Evolutionary conservation across 768 basidiomycete genomes (phyloP).

Genomic region (Infundibulicybe gibba): DNA sequence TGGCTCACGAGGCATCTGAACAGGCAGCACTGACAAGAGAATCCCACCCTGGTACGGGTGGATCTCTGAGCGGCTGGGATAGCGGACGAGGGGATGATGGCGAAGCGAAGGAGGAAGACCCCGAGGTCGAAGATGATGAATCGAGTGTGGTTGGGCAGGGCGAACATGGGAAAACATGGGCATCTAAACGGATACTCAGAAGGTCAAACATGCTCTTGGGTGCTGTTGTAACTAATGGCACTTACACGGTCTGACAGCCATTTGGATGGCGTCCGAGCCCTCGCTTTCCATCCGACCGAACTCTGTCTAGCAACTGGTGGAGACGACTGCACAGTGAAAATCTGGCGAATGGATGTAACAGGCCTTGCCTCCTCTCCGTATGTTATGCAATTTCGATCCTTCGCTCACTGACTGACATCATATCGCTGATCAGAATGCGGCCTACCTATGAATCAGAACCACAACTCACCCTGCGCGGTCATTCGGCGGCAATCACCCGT

Average conservation of each 20-base stretch:
- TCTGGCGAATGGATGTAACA: slow-evolving; percentile 87
- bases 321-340: slow-evolving; percentile 93
- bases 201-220: slow-evolving; percentile 57
- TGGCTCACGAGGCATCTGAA: slow-evolving; percentile 60
- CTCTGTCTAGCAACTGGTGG: slow-evolving; percentile 88
- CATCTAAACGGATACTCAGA: slow-evolving; percentile 79
- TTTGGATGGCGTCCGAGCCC: slow-evolving; percentile 86
- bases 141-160: slow-evolving; percentile 61
- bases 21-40: slow-evolving; percentile 41
- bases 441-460: slow-evolving; percentile 88
- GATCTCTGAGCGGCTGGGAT: slow-evolving; percentile 48
- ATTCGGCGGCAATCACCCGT: slow-evolving; percentile 87
- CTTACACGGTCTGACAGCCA: slow-evolving; percentile 52
- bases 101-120: slow-evolving; percentile 70
- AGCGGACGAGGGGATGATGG: slow-evolving; percentile 53
- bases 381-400: slow-evolving; percentile 28
- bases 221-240: slow-evolving; percentile 7
- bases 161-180: slow-evolving; percentile 77
- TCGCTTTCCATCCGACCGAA: slow-evolving; percentile 87
- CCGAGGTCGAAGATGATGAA: slow-evolving; percentile 63
- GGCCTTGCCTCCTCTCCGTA: slow-evolving; percentile 75
- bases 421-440: slow-evolving; percentile 42
- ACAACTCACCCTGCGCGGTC: slow-evolving; percentile 88
- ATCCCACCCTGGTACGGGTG: slow-evolving; percentile 21
- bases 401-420: slow-evolving; percentile 12